Percentiles rank a stretch among this genome's conserved stretches.
Conservation (phyloP, 2,329 filamentous ascomycete genomes). For the Claviceps fusiformis region DNA sequence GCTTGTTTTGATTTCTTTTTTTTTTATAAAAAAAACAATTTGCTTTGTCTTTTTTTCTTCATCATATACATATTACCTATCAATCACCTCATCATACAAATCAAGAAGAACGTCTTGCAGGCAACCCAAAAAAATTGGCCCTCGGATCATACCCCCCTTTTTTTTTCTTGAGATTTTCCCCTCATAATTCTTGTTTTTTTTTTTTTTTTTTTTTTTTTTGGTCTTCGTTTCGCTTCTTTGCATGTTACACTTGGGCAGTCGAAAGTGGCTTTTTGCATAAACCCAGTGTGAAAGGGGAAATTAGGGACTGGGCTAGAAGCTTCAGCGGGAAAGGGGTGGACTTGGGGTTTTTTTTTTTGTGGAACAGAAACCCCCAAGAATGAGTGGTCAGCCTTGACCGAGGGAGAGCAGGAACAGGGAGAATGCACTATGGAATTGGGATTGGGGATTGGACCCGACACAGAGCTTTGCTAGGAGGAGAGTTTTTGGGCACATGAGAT, state of each 20-base stretch:
- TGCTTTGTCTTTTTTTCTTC: conserved; percentile 8
- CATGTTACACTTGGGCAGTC: conserved; percentile 11
- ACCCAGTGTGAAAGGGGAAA: conserved; percentile 8
- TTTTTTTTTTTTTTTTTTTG: conserved; percentile 12
- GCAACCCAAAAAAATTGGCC: conserved; percentile 24
- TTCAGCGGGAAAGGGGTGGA: conserved; percentile 1
- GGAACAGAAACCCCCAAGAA: conserved; percentile 14
- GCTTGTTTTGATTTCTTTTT: conserved; percentile 12
- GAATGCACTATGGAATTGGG: neutral
- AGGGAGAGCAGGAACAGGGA: neutral
- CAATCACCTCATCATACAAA: conserved; percentile 11
- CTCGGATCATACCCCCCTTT: conserved; percentile 22
- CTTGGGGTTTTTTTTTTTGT: conserved; percentile 2
- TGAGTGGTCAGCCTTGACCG: conserved; percentile 15
- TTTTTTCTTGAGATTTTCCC: too few species aligned
- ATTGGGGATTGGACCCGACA: neutral
- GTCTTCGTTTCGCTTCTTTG: conserved; percentile 10
- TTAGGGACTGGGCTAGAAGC: conserved; percentile 1
- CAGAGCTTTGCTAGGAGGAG: neutral
- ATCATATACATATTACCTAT: neutral
- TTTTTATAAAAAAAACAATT: conserved; percentile 8
- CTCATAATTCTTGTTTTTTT: conserved; percentile 1
- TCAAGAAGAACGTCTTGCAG: conserved; percentile 19
- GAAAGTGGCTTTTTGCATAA: conserved; percentile 8
- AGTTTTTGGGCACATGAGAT: neutral